These are phyloP conservation scores for Pyrus communis DNA, from an alignment of 306 rosid species.

Conservation along the genomic window DNA sequence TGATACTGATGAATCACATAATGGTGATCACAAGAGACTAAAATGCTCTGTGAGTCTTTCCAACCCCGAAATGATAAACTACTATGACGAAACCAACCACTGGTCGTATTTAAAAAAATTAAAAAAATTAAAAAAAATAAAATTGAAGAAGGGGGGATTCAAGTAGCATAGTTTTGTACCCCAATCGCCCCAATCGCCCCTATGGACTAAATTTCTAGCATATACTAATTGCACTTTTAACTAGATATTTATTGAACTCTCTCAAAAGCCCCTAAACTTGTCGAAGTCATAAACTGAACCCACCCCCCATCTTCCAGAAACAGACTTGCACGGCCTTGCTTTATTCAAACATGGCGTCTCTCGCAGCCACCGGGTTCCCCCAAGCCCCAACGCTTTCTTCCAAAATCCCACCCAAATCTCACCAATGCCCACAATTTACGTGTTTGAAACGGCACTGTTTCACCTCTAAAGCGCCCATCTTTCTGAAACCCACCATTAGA, in stretches of 20 bases:
- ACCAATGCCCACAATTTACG: slow-evolving; percentile 4
- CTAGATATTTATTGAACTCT: not conserved
- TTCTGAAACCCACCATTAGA: slow-evolving; percentile 14
- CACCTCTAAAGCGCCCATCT: slow-evolving; percentile 3
- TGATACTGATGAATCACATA: too few species aligned
- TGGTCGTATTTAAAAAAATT: too few species aligned
- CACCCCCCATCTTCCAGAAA: not conserved
- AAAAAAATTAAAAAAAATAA: too few species aligned
- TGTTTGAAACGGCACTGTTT: not conserved
- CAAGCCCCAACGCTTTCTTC: slow-evolving; percentile 18
- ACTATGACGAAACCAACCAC: too few species aligned
- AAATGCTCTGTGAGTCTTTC: too few species aligned
- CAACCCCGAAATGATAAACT: rapidly evolving
- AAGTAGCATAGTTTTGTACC: too few species aligned
- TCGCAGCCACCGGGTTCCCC: slow-evolving; percentile 23
- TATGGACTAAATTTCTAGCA: too few species aligned
- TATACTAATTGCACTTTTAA: too few species aligned
- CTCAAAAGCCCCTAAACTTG: not conserved
- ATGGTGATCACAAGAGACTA: rapidly evolving
- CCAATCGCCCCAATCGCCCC: too few species aligned
- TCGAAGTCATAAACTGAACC: not conserved
- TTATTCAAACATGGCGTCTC: slow-evolving; percentile 27
- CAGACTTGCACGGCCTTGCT: not conserved
- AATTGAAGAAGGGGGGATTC: too few species aligned
- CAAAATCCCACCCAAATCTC: not conserved